phyloP scores from a whole-genome alignment of 2,329 filamentous ascomycete genomes.

The Calonectria naviculata region DNA sequence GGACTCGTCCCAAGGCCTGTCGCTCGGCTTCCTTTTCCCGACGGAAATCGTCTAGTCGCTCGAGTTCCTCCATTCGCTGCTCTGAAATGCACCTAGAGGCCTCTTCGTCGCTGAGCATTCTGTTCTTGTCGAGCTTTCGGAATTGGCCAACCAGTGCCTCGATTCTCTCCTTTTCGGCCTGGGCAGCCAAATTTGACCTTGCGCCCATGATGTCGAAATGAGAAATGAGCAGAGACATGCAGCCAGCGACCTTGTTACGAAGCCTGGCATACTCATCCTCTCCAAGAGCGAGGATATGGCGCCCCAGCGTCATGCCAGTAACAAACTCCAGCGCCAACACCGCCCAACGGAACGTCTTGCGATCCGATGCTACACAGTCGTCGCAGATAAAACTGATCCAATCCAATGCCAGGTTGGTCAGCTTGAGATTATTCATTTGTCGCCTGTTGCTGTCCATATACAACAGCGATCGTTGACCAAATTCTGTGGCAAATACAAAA shows the following conservation, averaged over 20 bases:
- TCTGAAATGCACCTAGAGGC: constrained; percentile 79
- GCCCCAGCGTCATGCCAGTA: constrained; percentile 95
- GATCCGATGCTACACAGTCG: constrained; percentile 92
- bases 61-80: constrained; percentile 79
- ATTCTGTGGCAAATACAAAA: constrained; percentile 99
- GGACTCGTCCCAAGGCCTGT: constrained; percentile 87
- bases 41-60: constrained; percentile 80
- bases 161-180: constrained; percentile 89
- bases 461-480: constrained; percentile 91
- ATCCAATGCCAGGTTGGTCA: constrained; percentile 92
- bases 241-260: constrained; percentile 90
- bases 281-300: constrained; percentile 90
- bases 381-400: constrained; percentile 99
- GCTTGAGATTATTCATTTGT: constrained; percentile 96
- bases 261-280: constrained; percentile 88
- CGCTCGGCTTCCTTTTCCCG: constrained; percentile 86
- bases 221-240: constrained; percentile 96
- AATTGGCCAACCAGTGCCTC: constrained; percentile 84
- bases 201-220: constrained; percentile 99
- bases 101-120: constrained; percentile 83
- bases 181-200: constrained; percentile 89
- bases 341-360: constrained; percentile 97
- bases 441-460: constrained; percentile 97
- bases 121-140: constrained; percentile 81
- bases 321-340: constrained; percentile 95